Percentiles rank a stretch among this genome's conserved stretches.
phyloP scores from a whole-genome alignment of 352 stramenopile species.

The Globisporangium nodosum region DNA sequence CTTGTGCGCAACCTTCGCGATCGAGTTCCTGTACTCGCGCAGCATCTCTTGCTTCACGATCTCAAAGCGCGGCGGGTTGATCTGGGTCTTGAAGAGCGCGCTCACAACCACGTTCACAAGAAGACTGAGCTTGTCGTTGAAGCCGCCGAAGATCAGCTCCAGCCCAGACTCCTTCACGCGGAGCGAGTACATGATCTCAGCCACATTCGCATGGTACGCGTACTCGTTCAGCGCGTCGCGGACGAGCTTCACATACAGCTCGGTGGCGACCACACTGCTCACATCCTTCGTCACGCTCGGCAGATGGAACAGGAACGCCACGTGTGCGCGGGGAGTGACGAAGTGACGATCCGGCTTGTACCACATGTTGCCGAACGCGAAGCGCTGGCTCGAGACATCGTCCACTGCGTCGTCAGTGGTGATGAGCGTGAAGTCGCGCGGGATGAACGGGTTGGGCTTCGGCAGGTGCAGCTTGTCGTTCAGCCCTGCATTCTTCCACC shows the following conservation, averaged over 20 bases:
- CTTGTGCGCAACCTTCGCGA: slow-evolving; percentile 51
- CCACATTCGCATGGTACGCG: slow-evolving; percentile 68
- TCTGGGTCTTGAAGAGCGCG: slow-evolving; percentile 40
- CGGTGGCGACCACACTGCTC: slow-evolving; percentile 32
- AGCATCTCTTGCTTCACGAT: slow-evolving; percentile 67
- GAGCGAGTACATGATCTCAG: slow-evolving; percentile 66
- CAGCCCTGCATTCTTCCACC: slow-evolving; percentile 29
- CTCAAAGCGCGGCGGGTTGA: slow-evolving; percentile 49
- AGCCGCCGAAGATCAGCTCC: slow-evolving; percentile 68
- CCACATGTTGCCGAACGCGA: slow-evolving; percentile 49
- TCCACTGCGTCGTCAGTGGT: slow-evolving; percentile 12
- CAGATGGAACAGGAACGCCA: slow-evolving; percentile 48
- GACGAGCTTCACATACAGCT: slow-evolving; percentile 61
- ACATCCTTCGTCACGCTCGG: slow-evolving; percentile 37
- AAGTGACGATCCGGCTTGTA: slow-evolving; percentile 63
- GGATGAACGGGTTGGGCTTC: slow-evolving; percentile 65
- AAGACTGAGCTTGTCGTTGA: slow-evolving; percentile 68
- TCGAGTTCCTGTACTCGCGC: slow-evolving; percentile 60
- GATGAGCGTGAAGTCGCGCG: slow-evolving; percentile 58
- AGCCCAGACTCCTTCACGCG: slow-evolving; percentile 55
- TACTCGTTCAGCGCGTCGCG: slow-evolving; percentile 67
- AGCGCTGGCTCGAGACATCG: slow-evolving; percentile 29
- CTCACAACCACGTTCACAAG: slow-evolving; percentile 58
- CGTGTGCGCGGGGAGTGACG: slow-evolving; percentile 46
- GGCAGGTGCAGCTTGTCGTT: slow-evolving; percentile 53